Evolutionary conservation across 2,329 filamentous ascomycete species (phyloP).

Genomic region (Aureobasidium sp.): DNA sequence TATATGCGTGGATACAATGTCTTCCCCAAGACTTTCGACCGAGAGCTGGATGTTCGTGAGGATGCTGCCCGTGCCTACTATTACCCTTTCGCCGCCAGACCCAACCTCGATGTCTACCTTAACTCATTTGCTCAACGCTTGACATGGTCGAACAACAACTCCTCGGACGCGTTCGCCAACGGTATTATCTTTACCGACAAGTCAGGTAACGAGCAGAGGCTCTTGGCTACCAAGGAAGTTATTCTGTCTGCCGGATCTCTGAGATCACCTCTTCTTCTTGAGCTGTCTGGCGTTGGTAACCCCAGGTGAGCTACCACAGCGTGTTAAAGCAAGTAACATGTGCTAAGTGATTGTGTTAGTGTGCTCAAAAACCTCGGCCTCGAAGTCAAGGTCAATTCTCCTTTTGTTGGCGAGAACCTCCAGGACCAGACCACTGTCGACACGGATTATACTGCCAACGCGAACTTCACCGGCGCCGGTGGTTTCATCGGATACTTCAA

Average conservation of each 20-base stretch:
- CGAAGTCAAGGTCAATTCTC: slow-evolving; percentile 25
- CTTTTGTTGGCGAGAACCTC: slow-evolving; percentile 31
- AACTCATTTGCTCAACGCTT: slow-evolving; percentile 38
- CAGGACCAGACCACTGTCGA: slow-evolving; percentile 24
- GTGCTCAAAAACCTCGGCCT: slow-evolving; percentile 27
- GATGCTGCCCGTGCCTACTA: slow-evolving; percentile 46
- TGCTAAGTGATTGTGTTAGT: slow-evolving; percentile 20
- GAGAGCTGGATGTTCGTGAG: slow-evolving; percentile 32
- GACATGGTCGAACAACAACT: slow-evolving; percentile 28
- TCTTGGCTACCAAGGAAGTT: slow-evolving; percentile 25
- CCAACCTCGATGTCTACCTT: slow-evolving; percentile 39
- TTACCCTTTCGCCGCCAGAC: slow-evolving; percentile 34
- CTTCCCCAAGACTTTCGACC: slow-evolving; percentile 39
- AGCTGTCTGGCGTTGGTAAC: slow-evolving; percentile 34
- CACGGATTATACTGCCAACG: slow-evolving; percentile 21
- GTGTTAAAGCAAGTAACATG: slow-evolving; percentile 27
- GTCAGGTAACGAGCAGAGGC: slow-evolving; percentile 1
- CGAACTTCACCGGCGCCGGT: slow-evolving; percentile 29
- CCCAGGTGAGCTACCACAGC: neutral
- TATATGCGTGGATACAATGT: slow-evolving; percentile 38
- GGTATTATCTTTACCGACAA: slow-evolving; percentile 7
- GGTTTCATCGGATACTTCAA: slow-evolving; percentile 29
- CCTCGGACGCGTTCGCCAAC: neutral
- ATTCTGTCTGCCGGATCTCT: slow-evolving; percentile 33
- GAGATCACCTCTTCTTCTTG: slow-evolving; percentile 29